These are phyloP conservation scores for Tremellales sp. DNA, from an alignment of 1,284 basidiomycete species.

Conservation along the genomic window DNA sequence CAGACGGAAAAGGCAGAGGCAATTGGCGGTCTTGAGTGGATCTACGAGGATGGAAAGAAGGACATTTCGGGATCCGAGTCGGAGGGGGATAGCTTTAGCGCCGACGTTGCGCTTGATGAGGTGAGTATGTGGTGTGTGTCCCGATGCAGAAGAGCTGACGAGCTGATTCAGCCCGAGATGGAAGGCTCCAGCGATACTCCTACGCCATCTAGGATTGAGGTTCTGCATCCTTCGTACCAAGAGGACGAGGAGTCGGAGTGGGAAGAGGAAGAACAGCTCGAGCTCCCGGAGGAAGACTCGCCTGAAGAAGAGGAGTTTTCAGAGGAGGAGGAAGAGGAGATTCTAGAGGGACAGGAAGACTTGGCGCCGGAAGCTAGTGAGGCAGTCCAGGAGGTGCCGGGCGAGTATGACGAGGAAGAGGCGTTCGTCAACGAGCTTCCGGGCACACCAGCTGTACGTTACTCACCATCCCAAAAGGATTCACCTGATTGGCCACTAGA, in stretches of 20 bases:
- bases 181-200: not conserved
- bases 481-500: not conserved
- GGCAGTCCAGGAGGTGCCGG: constrained; percentile 4
- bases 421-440: not conserved
- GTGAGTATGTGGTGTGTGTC: constrained; percentile 16
- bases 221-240: constrained; percentile 9
- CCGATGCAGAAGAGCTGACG: not conserved
- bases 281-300: constrained; percentile 1
- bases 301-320: constrained; percentile 1
- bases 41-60: constrained; percentile 28
- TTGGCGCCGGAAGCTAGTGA: not conserved
- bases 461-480: not conserved
- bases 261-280: constrained; percentile 12
- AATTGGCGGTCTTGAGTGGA: constrained; percentile 20
- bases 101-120: constrained; percentile 33
- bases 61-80: constrained; percentile 27
- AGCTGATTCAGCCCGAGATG: not conserved
- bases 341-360: constrained; percentile 5
- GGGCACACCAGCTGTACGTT: not conserved
- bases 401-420: constrained; percentile 3
- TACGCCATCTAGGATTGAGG: not conserved
- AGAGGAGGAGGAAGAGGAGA: constrained; percentile 8
- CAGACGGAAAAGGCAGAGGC: constrained; percentile 4
- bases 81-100: constrained; percentile 32
- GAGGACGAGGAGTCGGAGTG: constrained; percentile 7